A percentile compares a stretch with the other conserved stretches of the same genome.
Evolutionary conservation across 2,329 filamentous ascomycete genomes (phyloP).

Genomic region (Paracoccidioides brasiliensis): DNA sequence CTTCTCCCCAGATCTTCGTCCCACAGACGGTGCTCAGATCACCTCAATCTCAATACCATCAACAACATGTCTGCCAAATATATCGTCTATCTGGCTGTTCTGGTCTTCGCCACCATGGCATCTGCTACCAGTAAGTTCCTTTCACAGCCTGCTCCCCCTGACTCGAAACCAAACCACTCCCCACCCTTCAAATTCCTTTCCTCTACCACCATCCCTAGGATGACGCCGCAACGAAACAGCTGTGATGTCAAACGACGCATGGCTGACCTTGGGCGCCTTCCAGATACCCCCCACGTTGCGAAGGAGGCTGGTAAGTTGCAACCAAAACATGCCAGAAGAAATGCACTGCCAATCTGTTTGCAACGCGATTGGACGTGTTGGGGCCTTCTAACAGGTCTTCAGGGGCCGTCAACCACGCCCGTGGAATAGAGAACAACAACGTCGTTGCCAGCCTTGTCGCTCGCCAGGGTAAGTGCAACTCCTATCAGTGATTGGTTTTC

Average conservation of each 20-base stretch:
- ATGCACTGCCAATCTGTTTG: neutral
- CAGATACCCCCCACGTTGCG: neutral
- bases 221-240: neutral
- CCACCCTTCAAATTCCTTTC: neutral
- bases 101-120: slow-evolving; percentile 12
- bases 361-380: neutral
- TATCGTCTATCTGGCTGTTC: slow-evolving; percentile 13
- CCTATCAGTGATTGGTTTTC: neutral
- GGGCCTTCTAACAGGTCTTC: neutral
- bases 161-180: no score
- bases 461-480: neutral
- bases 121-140: slow-evolving; percentile 13
- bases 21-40: slow-evolving; percentile 4
- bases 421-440: neutral
- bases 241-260: neutral
- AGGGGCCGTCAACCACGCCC: neutral
- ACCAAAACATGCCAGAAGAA: neutral
- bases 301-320: neutral
- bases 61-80: slow-evolving; percentile 10
- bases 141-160: neutral
- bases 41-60: neutral
- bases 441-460: neutral
- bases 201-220: neutral
- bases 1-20: neutral
- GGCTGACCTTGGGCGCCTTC: neutral